A percentile compares a stretch with the other conserved stretches of the same genome.
Evolutionary conservation across 345 rosid genomes (phyloP).

Genomic region (Excoecaria agallocha): DNA sequence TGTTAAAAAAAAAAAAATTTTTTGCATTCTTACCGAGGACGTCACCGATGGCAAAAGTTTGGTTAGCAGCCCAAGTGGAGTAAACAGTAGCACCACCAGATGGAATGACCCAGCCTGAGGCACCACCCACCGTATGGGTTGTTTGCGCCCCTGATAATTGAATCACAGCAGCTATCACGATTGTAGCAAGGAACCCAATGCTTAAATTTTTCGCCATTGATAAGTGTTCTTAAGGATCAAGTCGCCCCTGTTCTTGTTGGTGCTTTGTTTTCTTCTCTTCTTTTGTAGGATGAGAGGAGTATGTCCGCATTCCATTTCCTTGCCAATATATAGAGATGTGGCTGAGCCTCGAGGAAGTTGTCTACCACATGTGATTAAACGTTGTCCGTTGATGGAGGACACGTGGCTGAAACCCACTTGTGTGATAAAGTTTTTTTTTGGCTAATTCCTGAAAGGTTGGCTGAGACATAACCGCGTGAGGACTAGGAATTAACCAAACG

Average conservation of each 20-base stretch:
- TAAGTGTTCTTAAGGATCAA: constrained; percentile 29
- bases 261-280: constrained; percentile 1
- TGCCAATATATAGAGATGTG: constrained; percentile 18
- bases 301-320: background rate
- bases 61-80: constrained; percentile 23
- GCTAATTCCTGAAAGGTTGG: background rate
- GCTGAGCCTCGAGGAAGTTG: background rate
- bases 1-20: background rate
- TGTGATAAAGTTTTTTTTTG: constrained; percentile 1
- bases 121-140: constrained; percentile 35
- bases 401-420: constrained; percentile 8
- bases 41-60: constrained; percentile 12
- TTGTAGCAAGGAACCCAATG: constrained; percentile 18
- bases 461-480: constrained; percentile 28
- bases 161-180: constrained; percentile 22
- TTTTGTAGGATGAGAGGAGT: background rate
- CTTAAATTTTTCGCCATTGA: constrained; percentile 26
- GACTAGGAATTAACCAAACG: constrained; percentile 20
- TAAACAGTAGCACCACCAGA: background rate
- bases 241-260: constrained; percentile 43
- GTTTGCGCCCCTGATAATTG: constrained; percentile 34
- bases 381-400: constrained; percentile 16
- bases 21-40: constrained; percentile 16
- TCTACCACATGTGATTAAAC: background rate
- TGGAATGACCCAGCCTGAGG: constrained; percentile 44